Percentiles rank a stretch among this genome's conserved stretches.
Evolutionary conservation across 2,329 filamentous ascomycete genomes (phyloP).

Genomic region (Westerdykella ornata): DNA sequence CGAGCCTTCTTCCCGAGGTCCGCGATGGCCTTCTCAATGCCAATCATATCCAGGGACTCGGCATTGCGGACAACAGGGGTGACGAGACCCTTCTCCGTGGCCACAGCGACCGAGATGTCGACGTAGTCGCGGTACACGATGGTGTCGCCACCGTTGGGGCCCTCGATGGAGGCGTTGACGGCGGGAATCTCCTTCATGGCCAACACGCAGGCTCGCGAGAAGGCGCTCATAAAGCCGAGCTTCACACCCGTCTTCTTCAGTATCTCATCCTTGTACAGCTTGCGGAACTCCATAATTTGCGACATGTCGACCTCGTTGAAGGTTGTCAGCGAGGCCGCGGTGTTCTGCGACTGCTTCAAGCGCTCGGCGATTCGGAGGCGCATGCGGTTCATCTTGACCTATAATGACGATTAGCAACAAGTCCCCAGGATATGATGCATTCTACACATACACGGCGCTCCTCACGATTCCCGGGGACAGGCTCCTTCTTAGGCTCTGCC

Average conservation of each 20-base stretch:
- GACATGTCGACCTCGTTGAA: slow-evolving; percentile 99
- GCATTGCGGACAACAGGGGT: slow-evolving; percentile 94
- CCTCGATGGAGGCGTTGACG: slow-evolving; percentile 95
- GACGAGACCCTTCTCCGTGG: slow-evolving; percentile 93
- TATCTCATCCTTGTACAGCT: slow-evolving; percentile 92
- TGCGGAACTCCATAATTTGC: slow-evolving; percentile 91
- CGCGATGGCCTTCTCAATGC: slow-evolving; percentile 84
- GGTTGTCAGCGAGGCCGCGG: slow-evolving; percentile 89
- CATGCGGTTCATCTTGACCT: slow-evolving; percentile 99
- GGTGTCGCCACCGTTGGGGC: slow-evolving; percentile 88
- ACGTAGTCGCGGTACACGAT: slow-evolving; percentile 98
- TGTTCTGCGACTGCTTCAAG: slow-evolving; percentile 98
- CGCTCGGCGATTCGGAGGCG: slow-evolving; percentile 93
- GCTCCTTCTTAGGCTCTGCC: slow-evolving; percentile 32
- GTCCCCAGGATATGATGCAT: background rate
- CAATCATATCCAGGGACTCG: slow-evolving; percentile 79
- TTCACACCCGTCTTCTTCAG: slow-evolving; percentile 96
- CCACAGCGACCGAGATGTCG: slow-evolving; percentile 93
- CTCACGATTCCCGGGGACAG: slow-evolving; percentile 63
- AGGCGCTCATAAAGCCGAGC: slow-evolving; percentile 99
- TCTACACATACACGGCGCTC: slow-evolving; percentile 71
- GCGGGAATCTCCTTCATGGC: slow-evolving; percentile 93
- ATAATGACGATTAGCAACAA: slow-evolving; percentile 7
- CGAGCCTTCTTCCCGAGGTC: slow-evolving; percentile 96
- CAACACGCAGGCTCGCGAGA: slow-evolving; percentile 80